Evolutionary conservation across 164 flowering plant species (phyloP).

Genomic region (Piper longum): DNA sequence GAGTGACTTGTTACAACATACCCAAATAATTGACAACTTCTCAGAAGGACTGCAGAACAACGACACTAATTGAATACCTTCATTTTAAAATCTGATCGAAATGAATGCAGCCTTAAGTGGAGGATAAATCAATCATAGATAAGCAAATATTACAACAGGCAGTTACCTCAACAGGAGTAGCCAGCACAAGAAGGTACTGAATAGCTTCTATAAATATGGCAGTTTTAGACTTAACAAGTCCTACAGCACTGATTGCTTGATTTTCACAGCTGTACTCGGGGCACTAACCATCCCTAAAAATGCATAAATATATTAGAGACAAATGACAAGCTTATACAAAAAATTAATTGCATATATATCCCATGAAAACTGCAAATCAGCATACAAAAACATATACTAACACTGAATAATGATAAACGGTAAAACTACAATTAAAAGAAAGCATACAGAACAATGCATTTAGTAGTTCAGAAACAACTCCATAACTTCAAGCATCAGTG

Average conservation of each 20-base stretch:
- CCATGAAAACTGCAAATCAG: not conserved
- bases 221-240: conserved; percentile 72
- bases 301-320: not conserved
- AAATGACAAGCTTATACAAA: conserved; percentile 2
- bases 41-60: too few relatives aligned
- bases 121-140: not conserved
- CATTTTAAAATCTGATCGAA: not conserved
- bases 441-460: not conserved
- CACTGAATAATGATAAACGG: not conserved
- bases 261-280: conserved; percentile 89
- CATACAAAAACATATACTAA: not conserved
- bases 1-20: too few relatives aligned
- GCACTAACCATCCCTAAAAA: conserved; percentile 84
- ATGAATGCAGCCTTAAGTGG: not conserved
- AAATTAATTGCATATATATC: not conserved
- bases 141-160: conserved; percentile 1
- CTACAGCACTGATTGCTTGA: conserved; percentile 95
- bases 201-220: conserved; percentile 91
- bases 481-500: not conserved
- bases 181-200: conserved; percentile 70
- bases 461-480: not conserved
- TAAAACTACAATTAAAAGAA: not conserved
- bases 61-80: not conserved
- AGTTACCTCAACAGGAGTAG: conserved; percentile 87
- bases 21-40: too few relatives aligned